A percentile compares a stretch with the other conserved stretches of the same genome.
Conservation (phyloP, 2,329 filamentous ascomycete species). For the Fusarium sp. region DNA sequence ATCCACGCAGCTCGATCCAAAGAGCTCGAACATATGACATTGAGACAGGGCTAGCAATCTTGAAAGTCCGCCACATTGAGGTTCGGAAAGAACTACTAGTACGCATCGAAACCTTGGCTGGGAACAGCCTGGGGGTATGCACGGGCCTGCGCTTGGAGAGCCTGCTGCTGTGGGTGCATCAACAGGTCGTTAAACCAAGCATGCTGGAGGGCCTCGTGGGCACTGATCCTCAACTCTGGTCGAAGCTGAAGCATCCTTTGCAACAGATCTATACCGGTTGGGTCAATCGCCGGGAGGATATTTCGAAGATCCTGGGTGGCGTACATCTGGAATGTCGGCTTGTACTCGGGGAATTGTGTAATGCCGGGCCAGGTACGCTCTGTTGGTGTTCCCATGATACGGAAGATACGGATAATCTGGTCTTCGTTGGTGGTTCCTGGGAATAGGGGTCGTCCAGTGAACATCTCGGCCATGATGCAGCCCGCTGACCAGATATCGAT, state of each 20-base stretch:
- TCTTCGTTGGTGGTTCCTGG: conserved; percentile 99
- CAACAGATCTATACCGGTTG: conserved; percentile 87
- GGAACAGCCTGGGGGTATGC: conserved; percentile 59
- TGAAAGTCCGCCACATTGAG: not conserved
- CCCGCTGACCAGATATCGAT: conserved; percentile 99
- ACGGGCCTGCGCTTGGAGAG: conserved; percentile 61
- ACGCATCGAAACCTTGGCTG: conserved; percentile 57
- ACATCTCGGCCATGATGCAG: conserved; percentile 99
- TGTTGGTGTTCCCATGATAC: conserved; percentile 97
- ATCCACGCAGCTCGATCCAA: conserved; percentile 22
- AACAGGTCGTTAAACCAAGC: conserved; percentile 90
- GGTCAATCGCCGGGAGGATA: conserved; percentile 92
- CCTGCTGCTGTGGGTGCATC: conserved; percentile 65
- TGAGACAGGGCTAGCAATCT: conserved; percentile 17
- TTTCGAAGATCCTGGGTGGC: conserved; percentile 90
- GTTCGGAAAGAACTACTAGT: conserved; percentile 46
- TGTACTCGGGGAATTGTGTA: conserved; percentile 96
- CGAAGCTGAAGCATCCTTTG: conserved; percentile 92
- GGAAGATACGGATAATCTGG: conserved; percentile 96
- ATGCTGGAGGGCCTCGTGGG: conserved; percentile 87
- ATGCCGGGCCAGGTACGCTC: conserved; percentile 97
- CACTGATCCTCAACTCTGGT: conserved; percentile 92
- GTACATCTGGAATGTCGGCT: conserved; percentile 93
- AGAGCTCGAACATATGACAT: conserved; percentile 3
- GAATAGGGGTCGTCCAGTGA: conserved; percentile 94